Conservation (phyloP, 2,329 filamentous ascomycete species). For the Aspergillus sp. region DNA sequence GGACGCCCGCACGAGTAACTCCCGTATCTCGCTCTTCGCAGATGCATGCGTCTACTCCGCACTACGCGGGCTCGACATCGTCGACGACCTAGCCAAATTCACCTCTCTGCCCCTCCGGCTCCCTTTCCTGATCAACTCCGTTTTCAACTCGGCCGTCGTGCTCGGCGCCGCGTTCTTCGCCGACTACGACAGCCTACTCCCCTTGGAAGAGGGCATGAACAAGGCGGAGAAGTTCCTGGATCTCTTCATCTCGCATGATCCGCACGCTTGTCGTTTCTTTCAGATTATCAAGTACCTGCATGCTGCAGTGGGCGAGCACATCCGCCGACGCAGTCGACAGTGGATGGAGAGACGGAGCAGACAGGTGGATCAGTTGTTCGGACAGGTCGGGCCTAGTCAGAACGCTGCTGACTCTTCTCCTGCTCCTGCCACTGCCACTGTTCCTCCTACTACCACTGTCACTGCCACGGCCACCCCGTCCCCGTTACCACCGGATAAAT, state of each 20-base stretch:
- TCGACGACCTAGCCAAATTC: constrained; percentile 28
- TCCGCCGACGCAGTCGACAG: constrained; percentile 28
- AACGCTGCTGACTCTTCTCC: no score
- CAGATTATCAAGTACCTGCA: constrained; percentile 35
- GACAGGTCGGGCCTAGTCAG: constrained; percentile 21
- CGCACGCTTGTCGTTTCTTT: constrained; percentile 28
- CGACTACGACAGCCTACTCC: constrained; percentile 35
- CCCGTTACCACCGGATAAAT: constrained; percentile 17
- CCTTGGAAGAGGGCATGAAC: constrained; percentile 25
- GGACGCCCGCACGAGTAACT: constrained; percentile 18
- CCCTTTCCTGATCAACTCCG: constrained; percentile 41
- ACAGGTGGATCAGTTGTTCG: constrained; percentile 37
- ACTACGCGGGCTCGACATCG: constrained; percentile 32
- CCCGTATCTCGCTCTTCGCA: constrained; percentile 26
- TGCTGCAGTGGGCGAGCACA: constrained; percentile 30
- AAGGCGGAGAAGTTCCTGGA: constrained; percentile 28
- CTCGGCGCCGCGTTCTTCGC: constrained; percentile 40
- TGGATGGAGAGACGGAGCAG: constrained; percentile 33
- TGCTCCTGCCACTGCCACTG: no score
- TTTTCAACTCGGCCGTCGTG: constrained; percentile 40
- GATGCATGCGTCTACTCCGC: constrained; percentile 41
- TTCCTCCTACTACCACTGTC: no score
- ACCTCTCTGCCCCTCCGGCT: constrained; percentile 34
- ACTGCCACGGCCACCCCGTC: constrained; percentile 9
- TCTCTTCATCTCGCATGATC: constrained; percentile 28